Conservation (phyloP, 345 rosid species). For the Angophora floribunda region DNA sequence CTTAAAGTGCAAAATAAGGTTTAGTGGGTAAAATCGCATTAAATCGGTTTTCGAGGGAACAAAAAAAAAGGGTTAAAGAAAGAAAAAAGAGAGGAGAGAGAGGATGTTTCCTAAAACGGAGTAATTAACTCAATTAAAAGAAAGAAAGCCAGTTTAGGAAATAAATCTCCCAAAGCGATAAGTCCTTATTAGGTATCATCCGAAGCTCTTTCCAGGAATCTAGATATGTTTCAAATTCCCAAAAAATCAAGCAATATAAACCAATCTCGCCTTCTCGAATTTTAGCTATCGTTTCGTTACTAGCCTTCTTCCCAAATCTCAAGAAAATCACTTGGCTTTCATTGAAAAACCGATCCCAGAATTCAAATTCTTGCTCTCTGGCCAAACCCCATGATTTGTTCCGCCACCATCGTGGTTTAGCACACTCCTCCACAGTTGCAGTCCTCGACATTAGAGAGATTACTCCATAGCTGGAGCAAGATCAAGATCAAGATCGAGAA, state of each 20-base stretch:
- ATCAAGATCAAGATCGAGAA: neutral
- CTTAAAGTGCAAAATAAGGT: neutral
- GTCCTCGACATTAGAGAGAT: neutral
- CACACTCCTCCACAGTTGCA: neutral
- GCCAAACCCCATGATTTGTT: neutral
- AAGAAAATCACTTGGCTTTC: neutral
- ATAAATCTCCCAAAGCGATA: neutral
- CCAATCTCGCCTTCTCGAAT: neutral
- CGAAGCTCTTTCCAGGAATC: no score
- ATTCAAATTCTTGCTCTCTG: neutral
- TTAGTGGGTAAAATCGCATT: neutral
- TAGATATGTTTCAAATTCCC: neutral
- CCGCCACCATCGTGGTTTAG: neutral
- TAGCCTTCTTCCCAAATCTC: neutral
- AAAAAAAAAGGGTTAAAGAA: fast-evolving
- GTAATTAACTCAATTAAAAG: neutral
- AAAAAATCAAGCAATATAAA: neutral
- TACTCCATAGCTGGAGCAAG: neutral
- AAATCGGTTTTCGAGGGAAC: neutral
- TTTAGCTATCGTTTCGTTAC: neutral
- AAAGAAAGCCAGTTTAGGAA: neutral
- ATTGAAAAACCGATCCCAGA: neutral
- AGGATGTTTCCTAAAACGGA: neutral
- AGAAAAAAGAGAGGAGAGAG: neutral
- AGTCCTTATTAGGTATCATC: neutral